A percentile compares a stretch with the other conserved stretches of the same genome.
Evolutionary conservation across 2,329 filamentous ascomycete species (phyloP).

Genomic region (Colletotrichum australisinense): DNA sequence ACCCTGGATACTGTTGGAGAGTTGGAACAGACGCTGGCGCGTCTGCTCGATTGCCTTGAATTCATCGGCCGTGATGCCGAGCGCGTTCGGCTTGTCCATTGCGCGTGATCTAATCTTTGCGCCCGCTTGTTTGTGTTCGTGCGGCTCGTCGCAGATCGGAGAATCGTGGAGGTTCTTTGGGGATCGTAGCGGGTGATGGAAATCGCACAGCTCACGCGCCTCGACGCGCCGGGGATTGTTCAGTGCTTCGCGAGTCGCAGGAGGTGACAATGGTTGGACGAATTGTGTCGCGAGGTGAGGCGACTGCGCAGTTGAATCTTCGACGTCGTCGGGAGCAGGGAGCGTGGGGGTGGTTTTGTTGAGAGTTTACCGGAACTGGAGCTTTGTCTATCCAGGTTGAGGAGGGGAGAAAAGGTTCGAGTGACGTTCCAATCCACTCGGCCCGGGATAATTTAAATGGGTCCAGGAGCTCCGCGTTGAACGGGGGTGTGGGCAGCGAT

Average conservation of each 20-base stretch:
- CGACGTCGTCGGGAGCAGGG: not conserved
- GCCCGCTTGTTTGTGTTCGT: not conserved
- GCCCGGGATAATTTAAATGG: conserved; percentile 6
- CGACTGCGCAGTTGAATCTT: not conserved
- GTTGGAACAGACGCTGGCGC: conserved; percentile 74
- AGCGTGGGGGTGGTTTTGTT: not conserved
- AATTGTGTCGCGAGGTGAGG: not conserved
- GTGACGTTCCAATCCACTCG: conserved; percentile 19
- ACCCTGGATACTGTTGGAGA: conserved; percentile 75
- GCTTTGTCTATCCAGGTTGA: not conserved
- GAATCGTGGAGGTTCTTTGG: not conserved
- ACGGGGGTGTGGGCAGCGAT: not conserved
- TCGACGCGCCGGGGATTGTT: not conserved
- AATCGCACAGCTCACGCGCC: not conserved
- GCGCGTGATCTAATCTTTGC: too few species aligned
- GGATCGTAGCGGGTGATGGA: not conserved
- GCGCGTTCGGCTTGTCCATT: conserved; percentile 37
- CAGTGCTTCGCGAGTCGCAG: not conserved
- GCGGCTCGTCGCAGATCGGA: too few species aligned
- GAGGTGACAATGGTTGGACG: too few species aligned
- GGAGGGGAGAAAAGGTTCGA: not conserved
- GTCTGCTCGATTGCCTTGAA: conserved; percentile 78
- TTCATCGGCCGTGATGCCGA: conserved; percentile 68
- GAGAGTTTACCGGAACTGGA: not conserved
- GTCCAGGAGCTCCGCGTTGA: not conserved